phyloP scores from a whole-genome alignment of 306 rosid species.

The Gastrolobium bilobum region DNA sequence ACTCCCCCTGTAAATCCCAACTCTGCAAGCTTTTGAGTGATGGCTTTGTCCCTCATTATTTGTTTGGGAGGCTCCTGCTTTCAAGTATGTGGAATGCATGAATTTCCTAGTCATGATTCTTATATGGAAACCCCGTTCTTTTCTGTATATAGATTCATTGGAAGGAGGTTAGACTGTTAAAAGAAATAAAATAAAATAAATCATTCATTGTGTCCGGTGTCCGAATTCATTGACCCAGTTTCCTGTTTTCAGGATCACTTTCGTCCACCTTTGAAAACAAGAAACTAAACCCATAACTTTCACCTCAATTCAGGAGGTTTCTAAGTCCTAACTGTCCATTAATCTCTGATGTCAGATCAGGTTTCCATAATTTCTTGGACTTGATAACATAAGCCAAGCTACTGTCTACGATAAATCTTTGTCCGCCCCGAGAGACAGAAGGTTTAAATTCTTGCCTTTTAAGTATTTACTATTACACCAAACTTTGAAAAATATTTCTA shows the following conservation, averaged over 20 bases:
- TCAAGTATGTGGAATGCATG: slow-evolving; percentile 46
- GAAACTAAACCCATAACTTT: neutral
- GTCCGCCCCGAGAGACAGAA: too few relatives aligned
- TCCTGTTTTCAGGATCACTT: neutral
- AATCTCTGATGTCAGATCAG: too few relatives aligned
- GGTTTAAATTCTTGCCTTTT: too few relatives aligned
- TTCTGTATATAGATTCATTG: slow-evolving; percentile 75
- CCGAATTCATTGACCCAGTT: neutral
- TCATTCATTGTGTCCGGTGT: neutral
- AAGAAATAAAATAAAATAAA: neutral
- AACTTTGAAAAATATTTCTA: too few relatives aligned
- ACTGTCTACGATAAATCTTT: too few relatives aligned
- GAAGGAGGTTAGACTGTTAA: slow-evolving; percentile 42
- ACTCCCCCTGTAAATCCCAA: slow-evolving; percentile 55
- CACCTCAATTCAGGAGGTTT: too few relatives aligned
- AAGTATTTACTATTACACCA: too few relatives aligned
- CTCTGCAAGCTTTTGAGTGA: slow-evolving; percentile 55
- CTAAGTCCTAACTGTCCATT: too few relatives aligned
- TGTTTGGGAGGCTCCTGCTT: slow-evolving; percentile 56
- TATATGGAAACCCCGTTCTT: slow-evolving; percentile 66
- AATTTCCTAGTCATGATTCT: slow-evolving; percentile 52
- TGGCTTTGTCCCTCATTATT: slow-evolving; percentile 48
- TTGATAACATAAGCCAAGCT: too few relatives aligned
- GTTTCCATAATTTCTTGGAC: too few relatives aligned
- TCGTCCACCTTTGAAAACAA: neutral